Evolutionary conservation across 2,329 filamentous ascomycete genomes (phyloP).

Genomic region (Monilinia aucupariae): DNA sequence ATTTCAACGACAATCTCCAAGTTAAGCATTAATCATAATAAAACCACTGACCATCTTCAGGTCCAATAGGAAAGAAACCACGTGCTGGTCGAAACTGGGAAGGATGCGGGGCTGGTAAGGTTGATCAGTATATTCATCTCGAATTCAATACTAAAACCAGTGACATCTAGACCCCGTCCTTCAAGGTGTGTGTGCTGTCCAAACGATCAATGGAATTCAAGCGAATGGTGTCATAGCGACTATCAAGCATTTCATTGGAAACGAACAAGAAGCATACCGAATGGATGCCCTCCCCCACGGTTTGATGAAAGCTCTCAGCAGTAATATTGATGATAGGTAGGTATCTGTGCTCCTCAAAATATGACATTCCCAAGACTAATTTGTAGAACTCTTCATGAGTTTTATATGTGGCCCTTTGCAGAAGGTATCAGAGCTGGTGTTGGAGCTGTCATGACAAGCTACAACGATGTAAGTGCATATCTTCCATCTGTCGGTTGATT

Average conservation of each 20-base stretch:
- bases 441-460: slow-evolving; percentile 76
- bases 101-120: slow-evolving; percentile 50
- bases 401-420: slow-evolving; percentile 56
- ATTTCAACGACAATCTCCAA: neutral
- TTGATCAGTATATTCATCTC: neutral
- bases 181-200: slow-evolving; percentile 46
- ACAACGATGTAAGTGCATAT: slow-evolving; percentile 49
- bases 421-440: slow-evolving; percentile 63
- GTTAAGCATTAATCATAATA: neutral
- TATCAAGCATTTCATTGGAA: slow-evolving; percentile 53
- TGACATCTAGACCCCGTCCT: slow-evolving; percentile 55
- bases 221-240: slow-evolving; percentile 51
- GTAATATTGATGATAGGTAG: slow-evolving; percentile 52
- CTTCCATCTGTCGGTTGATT: neutral
- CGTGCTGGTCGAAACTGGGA: slow-evolving; percentile 72
- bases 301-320: slow-evolving; percentile 35
- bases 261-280: slow-evolving; percentile 38
- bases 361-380: neutral
- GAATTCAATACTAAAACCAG: neutral
- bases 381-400: slow-evolving; percentile 49
- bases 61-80: slow-evolving; percentile 66
- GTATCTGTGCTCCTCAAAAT: neutral
- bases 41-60: slow-evolving; percentile 33
- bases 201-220: slow-evolving; percentile 53
- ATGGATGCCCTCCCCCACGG: slow-evolving; percentile 35